Evolutionary conservation across 371 early-diverging fungal species (phyloP).

Genomic region (Mycotypha africana): DNA sequence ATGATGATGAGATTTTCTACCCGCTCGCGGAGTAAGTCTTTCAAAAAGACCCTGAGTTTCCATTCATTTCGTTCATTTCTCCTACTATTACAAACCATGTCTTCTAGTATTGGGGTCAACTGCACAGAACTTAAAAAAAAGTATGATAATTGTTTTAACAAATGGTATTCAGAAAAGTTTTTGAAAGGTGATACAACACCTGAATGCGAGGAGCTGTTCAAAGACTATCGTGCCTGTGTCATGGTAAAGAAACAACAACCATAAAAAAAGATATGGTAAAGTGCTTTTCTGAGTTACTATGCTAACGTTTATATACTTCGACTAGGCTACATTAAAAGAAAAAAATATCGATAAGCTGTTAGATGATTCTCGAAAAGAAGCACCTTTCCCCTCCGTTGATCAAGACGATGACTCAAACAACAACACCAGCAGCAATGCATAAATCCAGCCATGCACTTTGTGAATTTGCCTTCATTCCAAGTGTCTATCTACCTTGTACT

Average conservation of each 20-base stretch:
- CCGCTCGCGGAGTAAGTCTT: too few species aligned
- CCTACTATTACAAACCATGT: slow-evolving; percentile 34
- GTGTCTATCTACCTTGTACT: too few species aligned
- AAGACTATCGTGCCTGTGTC: slow-evolving; percentile 81
- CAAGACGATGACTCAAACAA: slow-evolving; percentile 1
- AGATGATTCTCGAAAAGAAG: slow-evolving; percentile 72
- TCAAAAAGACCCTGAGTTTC: neutral
- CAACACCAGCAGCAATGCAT: slow-evolving; percentile 3
- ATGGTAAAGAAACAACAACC: slow-evolving; percentile 44
- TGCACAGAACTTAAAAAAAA: slow-evolving; percentile 88
- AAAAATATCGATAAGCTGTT: slow-evolving; percentile 75
- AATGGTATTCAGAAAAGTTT: slow-evolving; percentile 94
- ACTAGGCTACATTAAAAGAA: slow-evolving; percentile 68
- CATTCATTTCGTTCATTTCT: too few species aligned
- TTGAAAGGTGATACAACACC: slow-evolving; percentile 77
- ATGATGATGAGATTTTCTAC: too few species aligned
- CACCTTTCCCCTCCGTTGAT: slow-evolving; percentile 49
- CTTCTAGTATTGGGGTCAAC: slow-evolving; percentile 72
- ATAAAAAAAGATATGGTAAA: neutral
- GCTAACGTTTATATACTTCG: neutral
- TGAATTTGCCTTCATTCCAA: neutral
- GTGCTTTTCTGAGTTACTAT: neutral
- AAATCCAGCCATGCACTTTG: neutral
- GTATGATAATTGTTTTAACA: slow-evolving; percentile 91
- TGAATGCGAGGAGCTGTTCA: slow-evolving; percentile 83